Base-by-base conservation (phyloP, 169 alveolate genomes). In the Plasmodium sp. region DNA sequence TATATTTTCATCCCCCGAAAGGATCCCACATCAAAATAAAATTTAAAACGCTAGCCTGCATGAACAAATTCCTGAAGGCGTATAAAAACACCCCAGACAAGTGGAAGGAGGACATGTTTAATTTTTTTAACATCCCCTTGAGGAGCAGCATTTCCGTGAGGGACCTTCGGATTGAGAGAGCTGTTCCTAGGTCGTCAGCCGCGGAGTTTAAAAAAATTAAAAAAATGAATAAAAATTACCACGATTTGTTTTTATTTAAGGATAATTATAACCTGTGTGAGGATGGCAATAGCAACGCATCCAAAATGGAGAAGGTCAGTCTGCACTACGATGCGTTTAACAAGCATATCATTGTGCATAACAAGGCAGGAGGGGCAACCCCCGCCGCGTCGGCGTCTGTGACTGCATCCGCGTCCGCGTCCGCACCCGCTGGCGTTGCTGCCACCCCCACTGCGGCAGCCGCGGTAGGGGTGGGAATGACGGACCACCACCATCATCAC, bases 41-140 rank as follows among this genome's bases (percentile, higher is more conserved):
- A 18, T 92, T 92, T 62, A 74, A 58, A 92, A 92, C 86, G 34
- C 18, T 84, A 58, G 56, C 72, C 5, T 84, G 93, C 41, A 84
- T 84, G 93, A 92, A 83, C 74, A 92, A 84, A 39, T 92, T 92
- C 62, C 22, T 92, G 27, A 83, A 82, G 72, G 48, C 88, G 0
- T 92, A 92, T 5, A 92, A 92, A 45, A 84, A 92, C 74, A 84
- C 93, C 14, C 95, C 95, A 33, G 93, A 92, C 79, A 83, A 92
- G 62, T 92, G 95, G 95, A 92, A 92, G 74, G 93, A 84, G 81
- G 95, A 92, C 43, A 92, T 92, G 95, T 84, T 84, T 56, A 71
- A 72, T 41, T 92, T 84, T 82, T 92, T 84, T 79, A 92, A 92
- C 51, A 84, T 92, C 56, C 93, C 95, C 6, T 41, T 84, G 79